Percentiles rank a stretch among this genome's conserved stretches.
phyloP scores from a whole-genome alignment of 2,329 filamentous ascomycete genomes.

The Curvularia eragrostidis region DNA sequence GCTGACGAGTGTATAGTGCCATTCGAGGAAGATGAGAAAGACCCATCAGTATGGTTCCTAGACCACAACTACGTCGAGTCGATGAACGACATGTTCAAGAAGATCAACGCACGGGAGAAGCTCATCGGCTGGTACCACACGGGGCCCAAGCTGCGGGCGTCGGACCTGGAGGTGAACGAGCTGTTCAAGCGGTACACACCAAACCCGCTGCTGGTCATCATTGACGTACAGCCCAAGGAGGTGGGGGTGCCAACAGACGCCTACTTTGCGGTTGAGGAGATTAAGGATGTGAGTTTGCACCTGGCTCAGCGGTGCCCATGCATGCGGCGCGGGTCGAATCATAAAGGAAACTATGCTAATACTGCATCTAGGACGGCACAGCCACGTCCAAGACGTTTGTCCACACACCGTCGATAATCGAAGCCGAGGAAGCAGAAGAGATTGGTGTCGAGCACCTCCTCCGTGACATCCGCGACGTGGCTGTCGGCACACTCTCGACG shows the following conservation, averaged over 20 bases:
- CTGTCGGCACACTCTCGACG: constrained; percentile 93
- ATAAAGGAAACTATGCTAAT: background rate
- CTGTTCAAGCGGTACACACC: constrained; percentile 99
- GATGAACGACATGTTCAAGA: constrained; percentile 99
- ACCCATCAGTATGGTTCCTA: constrained; percentile 97
- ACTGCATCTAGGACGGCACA: constrained; percentile 78
- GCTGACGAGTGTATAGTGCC: constrained; percentile 68
- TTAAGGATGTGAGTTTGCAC: constrained; percentile 82
- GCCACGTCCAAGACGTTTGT: constrained; percentile 97
- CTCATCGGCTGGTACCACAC: constrained; percentile 99
- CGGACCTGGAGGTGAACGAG: constrained; percentile 98
- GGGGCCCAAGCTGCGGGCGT: constrained; percentile 93
- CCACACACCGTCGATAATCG: constrained; percentile 96
- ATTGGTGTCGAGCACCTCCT: constrained; percentile 98
- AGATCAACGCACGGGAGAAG: constrained; percentile 98
- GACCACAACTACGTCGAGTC: constrained; percentile 99
- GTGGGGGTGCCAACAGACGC: constrained; percentile 97
- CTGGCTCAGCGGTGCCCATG: background rate
- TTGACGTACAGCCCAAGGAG: constrained; percentile 98
- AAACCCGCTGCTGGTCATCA: constrained; percentile 94
- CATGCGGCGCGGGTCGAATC: too few species aligned
- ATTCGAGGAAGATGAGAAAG: constrained; percentile 98
- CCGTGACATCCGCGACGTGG: constrained; percentile 96
- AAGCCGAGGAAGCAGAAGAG: constrained; percentile 98
- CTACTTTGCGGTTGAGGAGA: constrained; percentile 99